A percentile compares a stretch with the other conserved stretches of the same genome.
Evolutionary conservation across 106 monocot genomes (phyloP).

Genomic region (Platanthera guangdongensis): DNA sequence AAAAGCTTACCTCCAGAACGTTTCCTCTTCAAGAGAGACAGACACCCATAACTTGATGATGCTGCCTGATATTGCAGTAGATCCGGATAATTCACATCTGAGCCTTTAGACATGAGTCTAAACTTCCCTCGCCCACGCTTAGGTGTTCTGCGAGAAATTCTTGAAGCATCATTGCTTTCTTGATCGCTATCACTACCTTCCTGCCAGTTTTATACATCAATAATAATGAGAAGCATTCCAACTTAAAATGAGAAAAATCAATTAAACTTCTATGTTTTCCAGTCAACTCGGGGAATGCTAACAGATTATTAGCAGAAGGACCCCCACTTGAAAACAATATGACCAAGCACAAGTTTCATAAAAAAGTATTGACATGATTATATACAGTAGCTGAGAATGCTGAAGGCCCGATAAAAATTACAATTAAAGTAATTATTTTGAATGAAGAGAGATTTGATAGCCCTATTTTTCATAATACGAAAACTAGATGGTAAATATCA

Average conservation of each 20-base stretch:
- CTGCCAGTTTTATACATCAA: conserved; percentile 19
- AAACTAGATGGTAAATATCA: neutral
- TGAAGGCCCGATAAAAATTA: neutral
- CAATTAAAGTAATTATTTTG: neutral
- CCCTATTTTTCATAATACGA: neutral
- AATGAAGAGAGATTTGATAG: neutral
- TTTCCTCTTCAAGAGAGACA: conserved; percentile 75
- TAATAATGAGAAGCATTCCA: neutral
- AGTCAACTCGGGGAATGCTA: neutral
- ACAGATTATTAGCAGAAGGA: neutral
- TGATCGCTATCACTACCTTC: conserved; percentile 80
- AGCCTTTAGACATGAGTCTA: conserved; percentile 39
- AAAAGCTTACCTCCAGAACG: conserved; percentile 68
- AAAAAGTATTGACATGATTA: neutral
- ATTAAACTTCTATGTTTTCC: neutral
- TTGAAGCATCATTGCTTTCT: conserved; percentile 68
- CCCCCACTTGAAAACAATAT: neutral
- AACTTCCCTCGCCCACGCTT: conserved; percentile 61
- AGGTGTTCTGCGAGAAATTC: conserved; percentile 36
- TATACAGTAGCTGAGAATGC: neutral
- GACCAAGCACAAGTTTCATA: neutral
- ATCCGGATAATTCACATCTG: conserved; percentile 45
- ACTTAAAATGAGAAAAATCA: neutral
- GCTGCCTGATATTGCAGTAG: conserved; percentile 47
- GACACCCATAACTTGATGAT: conserved; percentile 62